phyloP scores from a whole-genome alignment of 345 rosid genomes.

The Ceriops zippeliana region DNA sequence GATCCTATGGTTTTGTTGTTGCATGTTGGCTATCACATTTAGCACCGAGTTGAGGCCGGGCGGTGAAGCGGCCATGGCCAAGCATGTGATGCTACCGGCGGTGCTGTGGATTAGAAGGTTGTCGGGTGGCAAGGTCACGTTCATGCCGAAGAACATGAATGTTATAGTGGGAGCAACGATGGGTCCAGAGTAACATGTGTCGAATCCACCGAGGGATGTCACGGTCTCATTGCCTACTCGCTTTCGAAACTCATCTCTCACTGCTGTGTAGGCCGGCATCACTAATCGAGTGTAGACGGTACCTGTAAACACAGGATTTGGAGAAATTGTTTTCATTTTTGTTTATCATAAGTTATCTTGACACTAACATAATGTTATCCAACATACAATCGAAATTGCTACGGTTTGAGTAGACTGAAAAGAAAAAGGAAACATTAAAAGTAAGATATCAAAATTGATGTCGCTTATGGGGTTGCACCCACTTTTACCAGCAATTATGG shows the following conservation, averaged over 20 bases:
- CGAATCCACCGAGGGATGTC: constrained; percentile 82
- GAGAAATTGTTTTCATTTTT: background rate
- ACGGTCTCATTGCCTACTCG: constrained; percentile 49
- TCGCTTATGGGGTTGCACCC: no score
- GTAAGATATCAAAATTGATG: no score
- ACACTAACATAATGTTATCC: background rate
- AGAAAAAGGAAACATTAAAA: no score
- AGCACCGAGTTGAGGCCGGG: constrained; percentile 78
- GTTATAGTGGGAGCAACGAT: constrained; percentile 66
- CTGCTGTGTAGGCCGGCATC: constrained; percentile 64
- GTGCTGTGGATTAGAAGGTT: constrained; percentile 85
- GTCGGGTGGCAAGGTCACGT: constrained; percentile 71
- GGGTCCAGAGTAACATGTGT: constrained; percentile 77
- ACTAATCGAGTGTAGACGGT: constrained; percentile 80
- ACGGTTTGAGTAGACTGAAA: no score
- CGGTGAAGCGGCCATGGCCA: constrained; percentile 91
- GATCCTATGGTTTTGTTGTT: constrained; percentile 90
- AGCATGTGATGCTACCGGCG: constrained; percentile 63
- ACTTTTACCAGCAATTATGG: background rate
- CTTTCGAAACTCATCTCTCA: constrained; percentile 64
- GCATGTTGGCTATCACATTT: constrained; percentile 91
- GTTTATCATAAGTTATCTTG: background rate
- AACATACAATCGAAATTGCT: background rate
- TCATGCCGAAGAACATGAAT: constrained; percentile 82
- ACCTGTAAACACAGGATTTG: constrained; percentile 30